A percentile compares a stretch with the other conserved stretches of the same genome.
phyloP scores from a whole-genome alignment of 1,284 basidiomycete species.

The Fomitiporia mediterranea region DNA sequence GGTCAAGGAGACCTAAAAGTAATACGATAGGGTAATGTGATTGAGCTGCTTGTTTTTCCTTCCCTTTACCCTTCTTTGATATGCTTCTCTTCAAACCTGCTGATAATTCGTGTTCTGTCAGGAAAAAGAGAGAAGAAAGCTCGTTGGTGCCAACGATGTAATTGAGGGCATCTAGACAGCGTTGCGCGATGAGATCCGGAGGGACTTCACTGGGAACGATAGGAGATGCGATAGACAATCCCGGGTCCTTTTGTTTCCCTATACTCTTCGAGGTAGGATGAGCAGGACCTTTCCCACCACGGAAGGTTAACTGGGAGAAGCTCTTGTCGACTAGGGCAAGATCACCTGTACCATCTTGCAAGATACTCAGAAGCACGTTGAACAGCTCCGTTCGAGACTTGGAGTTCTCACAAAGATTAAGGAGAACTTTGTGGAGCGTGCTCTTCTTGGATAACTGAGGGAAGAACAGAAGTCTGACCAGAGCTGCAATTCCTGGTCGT shows the following conservation, averaged over 20 bases:
- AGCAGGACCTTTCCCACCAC: constrained; percentile 51
- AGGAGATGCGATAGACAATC: constrained; percentile 48
- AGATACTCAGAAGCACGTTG: constrained; percentile 85
- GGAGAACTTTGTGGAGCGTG: constrained; percentile 84
- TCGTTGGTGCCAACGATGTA: constrained; percentile 85
- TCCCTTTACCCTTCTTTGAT: constrained; percentile 87
- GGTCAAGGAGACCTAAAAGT: constrained; percentile 80
- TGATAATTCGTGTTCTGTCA: constrained; percentile 88
- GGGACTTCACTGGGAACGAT: constrained; percentile 77
- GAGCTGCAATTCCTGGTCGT: constrained; percentile 83
- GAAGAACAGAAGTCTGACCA: constrained; percentile 94
- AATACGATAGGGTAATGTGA: constrained; percentile 89
- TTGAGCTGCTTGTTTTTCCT: constrained; percentile 78
- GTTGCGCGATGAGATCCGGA: constrained; percentile 88
- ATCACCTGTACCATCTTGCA: constrained; percentile 95
- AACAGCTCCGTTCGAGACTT: constrained; percentile 91
- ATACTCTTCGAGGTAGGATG: constrained; percentile 60
- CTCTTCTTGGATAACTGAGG: constrained; percentile 88
- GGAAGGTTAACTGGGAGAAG: constrained; percentile 88
- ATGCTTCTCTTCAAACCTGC: constrained; percentile 62
- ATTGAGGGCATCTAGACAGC: constrained; percentile 84
- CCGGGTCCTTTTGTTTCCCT: constrained; percentile 65
- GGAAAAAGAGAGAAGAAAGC: constrained; percentile 83
- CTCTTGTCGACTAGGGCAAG: constrained; percentile 89
- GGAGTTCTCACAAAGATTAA: constrained; percentile 93